phyloP scores from a whole-genome alignment of 305 asterid species.

The Rubia tinctorum region DNA sequence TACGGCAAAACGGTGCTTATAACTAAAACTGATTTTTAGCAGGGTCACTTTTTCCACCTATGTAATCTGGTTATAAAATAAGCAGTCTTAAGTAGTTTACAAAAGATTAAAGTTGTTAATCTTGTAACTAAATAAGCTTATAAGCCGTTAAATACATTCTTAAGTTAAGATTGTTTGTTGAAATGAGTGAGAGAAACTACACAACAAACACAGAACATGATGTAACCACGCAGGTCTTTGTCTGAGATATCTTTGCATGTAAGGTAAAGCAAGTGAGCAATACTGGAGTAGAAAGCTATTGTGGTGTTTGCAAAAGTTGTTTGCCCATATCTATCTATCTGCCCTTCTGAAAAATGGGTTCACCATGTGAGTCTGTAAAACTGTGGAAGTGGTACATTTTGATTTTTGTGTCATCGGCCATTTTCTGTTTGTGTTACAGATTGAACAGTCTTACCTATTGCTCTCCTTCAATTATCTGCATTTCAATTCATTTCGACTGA shows the following conservation, averaged over 20 bases:
- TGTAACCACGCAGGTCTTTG: slow-evolving; percentile 14
- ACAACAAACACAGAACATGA: not conserved
- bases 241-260: slow-evolving; percentile 19
- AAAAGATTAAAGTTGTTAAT: no score
- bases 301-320: not conserved
- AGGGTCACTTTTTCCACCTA: no score
- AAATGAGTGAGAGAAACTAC: not conserved
- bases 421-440: slow-evolving; percentile 1
- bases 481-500: no score
- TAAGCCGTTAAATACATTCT: not conserved
- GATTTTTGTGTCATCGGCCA: slow-evolving; percentile 13
- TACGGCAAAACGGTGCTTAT: not conserved
- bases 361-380: slow-evolving; percentile 2
- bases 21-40: not conserved
- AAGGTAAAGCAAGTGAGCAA: slow-evolving; percentile 6
- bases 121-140: not conserved
- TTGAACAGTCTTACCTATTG: not conserved
- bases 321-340: slow-evolving; percentile 10
- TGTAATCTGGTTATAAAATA: no score
- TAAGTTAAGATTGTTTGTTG: not conserved
- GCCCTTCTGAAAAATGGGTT: not conserved
- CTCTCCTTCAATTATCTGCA: no score
- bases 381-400: slow-evolving; percentile 6
- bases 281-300: slow-evolving; percentile 20
- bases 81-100: no score